These are phyloP conservation scores for Discostella stelligeroides DNA, from an alignment of 108 stramenopile genomes.

Conservation along the genomic window DNA sequence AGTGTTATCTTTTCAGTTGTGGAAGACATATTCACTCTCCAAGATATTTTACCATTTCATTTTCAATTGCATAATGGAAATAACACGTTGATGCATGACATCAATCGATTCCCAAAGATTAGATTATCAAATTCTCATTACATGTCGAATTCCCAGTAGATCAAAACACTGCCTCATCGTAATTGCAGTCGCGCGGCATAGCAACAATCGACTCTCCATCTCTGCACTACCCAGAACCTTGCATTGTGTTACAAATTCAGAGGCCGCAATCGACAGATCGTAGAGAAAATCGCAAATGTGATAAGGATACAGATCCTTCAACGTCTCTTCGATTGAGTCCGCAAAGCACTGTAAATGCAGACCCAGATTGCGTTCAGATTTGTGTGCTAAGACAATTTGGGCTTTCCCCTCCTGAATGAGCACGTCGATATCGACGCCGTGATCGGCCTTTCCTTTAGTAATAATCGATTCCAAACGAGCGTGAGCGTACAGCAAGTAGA, in stretches of 20 bases:
- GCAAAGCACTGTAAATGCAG: conserved; percentile 85
- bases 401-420: conserved; percentile 55
- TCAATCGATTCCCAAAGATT: too few relatives aligned
- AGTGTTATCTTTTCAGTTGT: not conserved
- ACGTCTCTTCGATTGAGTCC: conserved; percentile 79
- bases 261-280: conserved; percentile 84
- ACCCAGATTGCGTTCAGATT: conserved; percentile 93
- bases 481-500: conserved; percentile 97
- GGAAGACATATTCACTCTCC: not conserved
- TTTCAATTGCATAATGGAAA: too few relatives aligned
- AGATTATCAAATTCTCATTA: conserved; percentile 76
- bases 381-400: conserved; percentile 68
- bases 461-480: conserved; percentile 96
- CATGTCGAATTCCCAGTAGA: conserved; percentile 83
- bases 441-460: conserved; percentile 86
- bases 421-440: conserved; percentile 78
- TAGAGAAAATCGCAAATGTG: conserved; percentile 97
- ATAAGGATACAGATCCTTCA: conserved; percentile 91
- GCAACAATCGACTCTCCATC: conserved; percentile 92
- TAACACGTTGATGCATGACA: too few relatives aligned
- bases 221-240: conserved; percentile 86
- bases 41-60: not conserved
- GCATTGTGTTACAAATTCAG: conserved; percentile 97
- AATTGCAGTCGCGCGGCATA: conserved; percentile 90
- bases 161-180: conserved; percentile 93